Conservation (phyloP, 257 asterid species). For the Solanum bulbocastanum region DNA sequence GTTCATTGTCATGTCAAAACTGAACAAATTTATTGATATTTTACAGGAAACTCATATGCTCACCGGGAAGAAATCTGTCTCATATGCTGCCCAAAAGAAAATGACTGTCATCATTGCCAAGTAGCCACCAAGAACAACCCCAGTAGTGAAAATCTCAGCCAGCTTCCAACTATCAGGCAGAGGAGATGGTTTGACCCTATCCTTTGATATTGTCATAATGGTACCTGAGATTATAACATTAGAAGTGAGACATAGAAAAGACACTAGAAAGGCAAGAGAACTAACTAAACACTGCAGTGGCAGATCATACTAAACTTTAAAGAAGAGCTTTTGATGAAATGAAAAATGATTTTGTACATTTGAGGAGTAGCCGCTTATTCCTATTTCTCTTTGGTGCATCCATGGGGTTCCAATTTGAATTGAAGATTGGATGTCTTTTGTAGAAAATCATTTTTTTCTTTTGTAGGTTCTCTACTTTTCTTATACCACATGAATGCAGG, state of each 20-base stretch:
- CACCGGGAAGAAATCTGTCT: constrained; percentile 87
- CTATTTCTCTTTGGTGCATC: neutral
- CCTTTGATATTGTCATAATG: constrained; percentile 96
- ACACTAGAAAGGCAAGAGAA: neutral
- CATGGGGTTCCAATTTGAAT: neutral
- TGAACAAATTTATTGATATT: neutral
- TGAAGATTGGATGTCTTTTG: neutral
- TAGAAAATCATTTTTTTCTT: neutral
- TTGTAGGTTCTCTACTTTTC: neutral
- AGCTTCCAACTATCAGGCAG: constrained; percentile 99
- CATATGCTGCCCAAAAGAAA: constrained; percentile 92
- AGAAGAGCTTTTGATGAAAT: neutral
- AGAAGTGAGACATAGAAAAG: neutral
- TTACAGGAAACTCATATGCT: constrained; percentile 4
- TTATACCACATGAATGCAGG: neutral
- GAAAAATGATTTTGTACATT: neutral
- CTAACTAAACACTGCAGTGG: neutral
- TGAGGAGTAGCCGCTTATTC: neutral
- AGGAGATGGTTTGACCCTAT: constrained; percentile 94
- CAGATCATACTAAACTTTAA: neutral
- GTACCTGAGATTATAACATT: constrained; percentile 47
- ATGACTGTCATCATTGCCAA: constrained; percentile 97
- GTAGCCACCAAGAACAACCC: constrained; percentile 82
- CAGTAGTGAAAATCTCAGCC: constrained; percentile 83
- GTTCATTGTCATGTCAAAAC: neutral